Evolutionary conservation across 2,329 filamentous ascomycete species (phyloP), one percentile per base, ranked within the genome.

Genomic region (Didymella exigua): DNA sequence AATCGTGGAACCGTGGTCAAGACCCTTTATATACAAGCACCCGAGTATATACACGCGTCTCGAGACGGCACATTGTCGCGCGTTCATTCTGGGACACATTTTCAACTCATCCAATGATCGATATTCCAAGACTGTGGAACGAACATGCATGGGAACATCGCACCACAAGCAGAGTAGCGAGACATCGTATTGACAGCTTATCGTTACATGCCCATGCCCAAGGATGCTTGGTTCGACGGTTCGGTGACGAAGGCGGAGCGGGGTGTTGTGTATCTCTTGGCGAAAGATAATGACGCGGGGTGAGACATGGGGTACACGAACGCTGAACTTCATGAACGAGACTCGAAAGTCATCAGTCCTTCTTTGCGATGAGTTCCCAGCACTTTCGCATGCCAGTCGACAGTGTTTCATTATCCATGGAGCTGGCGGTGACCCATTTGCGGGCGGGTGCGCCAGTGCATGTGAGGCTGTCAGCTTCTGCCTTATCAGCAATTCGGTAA

Each of bases 341-440:
- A n/a, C 26, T 14, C 19, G 37, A 21, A 30, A 19, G 3, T 18
- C 11, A 2, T 45, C 33, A 45, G 19, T 18, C 6, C 0, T 13
- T 37, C 29, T 50, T 56, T 38, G 56, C 49, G 14, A 68, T 38
- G 1, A 72, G 58, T 3, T 62, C 60, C 73, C 73, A 75, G 56
- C 73, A 75, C 38, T 62, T 66, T 26, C 68, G 68, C 72, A 75
- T 75, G 19, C 73, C 73, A 2, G 72, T 75, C 19, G 71, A 73
- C 23, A 75, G 57, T 24, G 71, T 75, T 49, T 71, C 67, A 5
- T 56, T 29, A n/a, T 67, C 66, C 66, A 75, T 69, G 14, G 59
- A 40, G 24, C 61, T 61, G 55, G 59, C 62, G 31, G 58, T 56
- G 7, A 73, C 67, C 72, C 71, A 75, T 61, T 68, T 74, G 23